A percentile compares a stretch with the other conserved stretches of the same genome.
Evolutionary conservation across 2,329 filamentous ascomycete species (phyloP).

Genomic region (Phoma sp.): DNA sequence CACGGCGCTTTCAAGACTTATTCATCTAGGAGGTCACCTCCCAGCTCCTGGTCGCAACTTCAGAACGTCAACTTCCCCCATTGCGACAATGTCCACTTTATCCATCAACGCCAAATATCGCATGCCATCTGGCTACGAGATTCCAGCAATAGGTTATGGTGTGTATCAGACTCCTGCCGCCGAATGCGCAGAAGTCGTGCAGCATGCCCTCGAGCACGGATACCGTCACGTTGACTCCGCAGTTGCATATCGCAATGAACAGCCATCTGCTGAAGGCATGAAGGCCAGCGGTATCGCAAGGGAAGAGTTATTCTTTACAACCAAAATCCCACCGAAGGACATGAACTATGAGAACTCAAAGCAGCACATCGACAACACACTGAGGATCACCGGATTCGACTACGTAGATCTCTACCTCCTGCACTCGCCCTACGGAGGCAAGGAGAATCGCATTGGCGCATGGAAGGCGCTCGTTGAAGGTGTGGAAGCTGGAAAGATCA

Average conservation of each 20-base stretch:
- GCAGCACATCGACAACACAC: constrained; percentile 61
- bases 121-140: constrained; percentile 67
- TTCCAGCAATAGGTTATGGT: constrained; percentile 67
- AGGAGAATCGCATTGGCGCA: constrained; percentile 57
- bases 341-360: constrained; percentile 68
- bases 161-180: constrained; percentile 60
- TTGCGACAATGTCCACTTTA: constrained; percentile 51
- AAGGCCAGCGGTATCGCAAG: constrained; percentile 63
- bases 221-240: constrained; percentile 74
- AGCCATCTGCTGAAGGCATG: constrained; percentile 70
- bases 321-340: constrained; percentile 70
- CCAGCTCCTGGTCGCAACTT: constrained; percentile 19
- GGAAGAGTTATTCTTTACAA: constrained; percentile 72
- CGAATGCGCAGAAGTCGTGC: constrained; percentile 64
- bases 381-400: constrained; percentile 65
- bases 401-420: constrained; percentile 72
- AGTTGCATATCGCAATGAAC: constrained; percentile 71
- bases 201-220: constrained; percentile 65
- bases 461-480: constrained; percentile 64
- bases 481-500: constrained; percentile 59
- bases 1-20: constrained; percentile 22
- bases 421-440: constrained; percentile 62
- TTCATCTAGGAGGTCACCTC: constrained; percentile 21
- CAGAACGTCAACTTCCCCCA: constrained; percentile 30
- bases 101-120: constrained; percentile 58